These are phyloP conservation scores for Exophiala xenobiotica DNA, from an alignment of 2,329 filamentous ascomycete species.

Conservation along the genomic window DNA sequence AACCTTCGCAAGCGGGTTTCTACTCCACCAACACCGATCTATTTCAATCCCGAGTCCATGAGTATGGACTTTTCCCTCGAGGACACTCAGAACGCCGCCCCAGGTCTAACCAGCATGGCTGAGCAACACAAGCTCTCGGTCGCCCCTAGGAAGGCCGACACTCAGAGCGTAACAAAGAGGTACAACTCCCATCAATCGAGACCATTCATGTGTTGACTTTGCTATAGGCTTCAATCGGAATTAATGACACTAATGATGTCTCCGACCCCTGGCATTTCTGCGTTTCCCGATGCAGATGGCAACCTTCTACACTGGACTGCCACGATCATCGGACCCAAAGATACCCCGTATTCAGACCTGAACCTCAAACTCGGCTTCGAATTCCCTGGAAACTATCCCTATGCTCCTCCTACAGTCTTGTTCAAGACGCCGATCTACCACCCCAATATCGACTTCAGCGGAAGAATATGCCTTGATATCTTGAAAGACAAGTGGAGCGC, in stretches of 20 bases:
- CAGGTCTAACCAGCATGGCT: conserved; percentile 52
- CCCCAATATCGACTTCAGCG: conserved; percentile 96
- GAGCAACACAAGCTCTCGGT: conserved; percentile 61
- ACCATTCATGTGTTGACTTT: conserved; percentile 2
- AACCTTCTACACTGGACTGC: conserved; percentile 92
- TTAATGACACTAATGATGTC: conserved; percentile 98
- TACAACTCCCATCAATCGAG: conserved; percentile 37
- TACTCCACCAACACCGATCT: conserved; percentile 5
- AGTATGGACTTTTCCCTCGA: conserved; percentile 57
- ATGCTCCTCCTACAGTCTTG: conserved; percentile 82
- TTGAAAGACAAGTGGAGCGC: conserved; percentile 99
- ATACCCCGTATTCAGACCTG: conserved; percentile 85
- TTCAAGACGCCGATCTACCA: conserved; percentile 99
- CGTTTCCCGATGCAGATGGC: conserved; percentile 86
- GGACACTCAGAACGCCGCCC: conserved; percentile 67
- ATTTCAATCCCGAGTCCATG: conserved; percentile 1
- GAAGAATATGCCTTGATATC: conserved; percentile 95
- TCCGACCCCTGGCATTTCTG: conserved; percentile 86
- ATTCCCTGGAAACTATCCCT: conserved; percentile 92
- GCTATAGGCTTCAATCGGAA: conserved; percentile 82
- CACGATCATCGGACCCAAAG: conserved; percentile 86
- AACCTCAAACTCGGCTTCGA: conserved; percentile 89
- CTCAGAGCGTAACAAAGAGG: conserved; percentile 77
- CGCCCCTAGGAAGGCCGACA: conserved; percentile 60
- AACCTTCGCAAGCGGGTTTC: conserved; percentile 9